Percentiles rank a stretch among this genome's conserved stretches.
Conservation (phyloP, 768 basidiomycete genomes). For the Amanita phalloides region DNA sequence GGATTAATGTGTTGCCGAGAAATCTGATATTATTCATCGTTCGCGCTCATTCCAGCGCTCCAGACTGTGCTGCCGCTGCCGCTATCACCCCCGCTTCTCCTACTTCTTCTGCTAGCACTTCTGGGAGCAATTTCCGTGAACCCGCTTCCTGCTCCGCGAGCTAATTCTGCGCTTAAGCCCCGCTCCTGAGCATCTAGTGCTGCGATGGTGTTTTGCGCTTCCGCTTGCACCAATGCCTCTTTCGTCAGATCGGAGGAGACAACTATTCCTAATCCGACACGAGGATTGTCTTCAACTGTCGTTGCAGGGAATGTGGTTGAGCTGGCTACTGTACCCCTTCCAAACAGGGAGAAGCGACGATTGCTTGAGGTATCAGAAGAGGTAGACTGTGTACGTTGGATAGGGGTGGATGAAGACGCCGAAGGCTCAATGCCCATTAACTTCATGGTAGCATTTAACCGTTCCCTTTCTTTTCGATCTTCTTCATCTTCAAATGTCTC, state of each 20-base stretch:
- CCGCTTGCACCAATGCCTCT: slow-evolving; percentile 68
- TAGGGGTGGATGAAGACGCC: slow-evolving; percentile 25
- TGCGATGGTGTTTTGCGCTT: slow-evolving; percentile 66
- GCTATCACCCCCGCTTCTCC: slow-evolving; percentile 52
- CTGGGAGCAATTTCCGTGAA: slow-evolving; percentile 68
- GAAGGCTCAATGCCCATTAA: slow-evolving; percentile 82
- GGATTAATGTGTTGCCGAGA: background rate
- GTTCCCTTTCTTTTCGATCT: slow-evolving; percentile 76
- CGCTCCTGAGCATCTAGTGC: slow-evolving; percentile 77
- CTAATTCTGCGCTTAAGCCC: slow-evolving; percentile 59
- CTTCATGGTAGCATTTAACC: slow-evolving; percentile 86
- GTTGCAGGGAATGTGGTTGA: slow-evolving; percentile 43
- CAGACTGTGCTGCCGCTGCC: slow-evolving; percentile 74
- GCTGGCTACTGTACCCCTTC: slow-evolving; percentile 24
- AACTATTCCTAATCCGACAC: slow-evolving; percentile 22
- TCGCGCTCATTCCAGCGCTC: slow-evolving; percentile 75
- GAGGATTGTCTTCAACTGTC: slow-evolving; percentile 18
- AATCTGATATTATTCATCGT: slow-evolving; percentile 28
- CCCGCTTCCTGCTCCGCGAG: slow-evolving; percentile 60
- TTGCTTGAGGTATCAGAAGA: slow-evolving; percentile 19
- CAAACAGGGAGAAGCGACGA: slow-evolving; percentile 66
- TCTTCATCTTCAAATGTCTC: slow-evolving; percentile 91
- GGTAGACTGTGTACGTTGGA: slow-evolving; percentile 18
- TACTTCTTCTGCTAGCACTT: slow-evolving; percentile 45
- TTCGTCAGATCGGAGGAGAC: slow-evolving; percentile 45